Evolutionary conservation across 192 early-diverging fungal genomes (phyloP), one percentile per base, ranked within the genome.

Genomic region (Mortierella claussenii): DNA sequence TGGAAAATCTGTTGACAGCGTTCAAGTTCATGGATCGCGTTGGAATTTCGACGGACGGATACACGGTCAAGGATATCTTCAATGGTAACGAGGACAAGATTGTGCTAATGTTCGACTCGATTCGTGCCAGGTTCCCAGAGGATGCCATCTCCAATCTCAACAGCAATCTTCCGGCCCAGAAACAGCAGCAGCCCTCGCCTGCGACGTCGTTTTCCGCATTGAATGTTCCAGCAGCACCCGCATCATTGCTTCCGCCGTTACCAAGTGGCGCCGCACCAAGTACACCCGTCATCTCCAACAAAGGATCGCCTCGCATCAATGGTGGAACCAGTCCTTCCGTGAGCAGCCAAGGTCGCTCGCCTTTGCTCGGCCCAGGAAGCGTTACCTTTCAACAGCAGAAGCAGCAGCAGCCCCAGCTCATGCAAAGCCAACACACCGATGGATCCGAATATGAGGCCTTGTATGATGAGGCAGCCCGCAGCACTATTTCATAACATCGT

Each of bases 1-100:
- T 86, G 11, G 85, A 86, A 58, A 83, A 81, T 27, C 63, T 86
- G 45, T 66, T 83, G 34, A 80, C 85, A 1, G 85, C 82, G 0
- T 83, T 86, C 64, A 86, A 86, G 47, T 86, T 86, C 24, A 86
- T 86, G 85, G 85, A 83, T 31, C 61, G 82, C 1, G 85, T 84
- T 34, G 85, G 85, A 7, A 74, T 86, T 36, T 71, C 78, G n/a
- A 81, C 83, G 0, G 82, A 83, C 26, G 85, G 85, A 7, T 86
- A 82, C 48, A 86, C 82, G 0, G 83, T 86, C 55, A 86, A 86
- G 79, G 85, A 83, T 66, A 79, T 76, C 40, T 76, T 76, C 40
- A 76, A 76, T 24, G 73, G 73, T 45, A 76, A 76, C 18, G 73
- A 76, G 15, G 63, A 66, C 21, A 76, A 67, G 73, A 76, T 76